Percentiles rank a stretch among this genome's conserved stretches.
These are phyloP conservation scores for Penicillium steckii DNA, from an alignment of 495 filamentous ascomycete species.

Conservation along the genomic window DNA sequence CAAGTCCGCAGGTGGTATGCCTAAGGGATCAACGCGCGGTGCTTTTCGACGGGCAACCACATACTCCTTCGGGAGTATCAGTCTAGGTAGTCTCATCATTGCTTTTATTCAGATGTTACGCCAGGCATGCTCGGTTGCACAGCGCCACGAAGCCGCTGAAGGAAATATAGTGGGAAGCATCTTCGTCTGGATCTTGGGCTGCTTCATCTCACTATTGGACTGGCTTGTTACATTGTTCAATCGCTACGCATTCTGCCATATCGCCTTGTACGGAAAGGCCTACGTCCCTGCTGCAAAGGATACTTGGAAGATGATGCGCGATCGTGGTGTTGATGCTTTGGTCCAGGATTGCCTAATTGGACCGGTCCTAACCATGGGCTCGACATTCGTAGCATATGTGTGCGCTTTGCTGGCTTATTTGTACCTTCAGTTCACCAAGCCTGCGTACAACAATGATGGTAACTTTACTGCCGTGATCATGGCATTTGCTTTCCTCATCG, in stretches of 20 bases:
- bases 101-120: constrained; percentile 83
- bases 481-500: constrained; percentile 81
- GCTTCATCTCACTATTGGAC: constrained; percentile 73
- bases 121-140: constrained; percentile 72
- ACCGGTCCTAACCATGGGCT: constrained; percentile 85
- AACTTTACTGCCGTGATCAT: constrained; percentile 75
- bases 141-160: constrained; percentile 57
- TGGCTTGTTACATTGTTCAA: constrained; percentile 73
- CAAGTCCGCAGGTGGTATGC: constrained; percentile 60
- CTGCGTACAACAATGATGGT: constrained; percentile 70
- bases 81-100: constrained; percentile 78
- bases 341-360: constrained; percentile 89
- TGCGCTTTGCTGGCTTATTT: constrained; percentile 80
- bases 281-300: constrained; percentile 85
- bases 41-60: constrained; percentile 72
- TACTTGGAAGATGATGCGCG: constrained; percentile 86
- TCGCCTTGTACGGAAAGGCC: constrained; percentile 85
- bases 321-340: constrained; percentile 86
- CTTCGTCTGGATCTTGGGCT: constrained; percentile 68
- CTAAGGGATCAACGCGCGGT: constrained; percentile 72
- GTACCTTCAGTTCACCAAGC: constrained; percentile 77
- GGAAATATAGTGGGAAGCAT: constrained; percentile 70
- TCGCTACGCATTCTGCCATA: constrained; percentile 88
- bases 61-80: constrained; percentile 90
- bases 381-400: constrained; percentile 77